These are phyloP conservation scores for Microcos paniculata DNA, from an alignment of 345 rosid species.

Conservation along the genomic window DNA sequence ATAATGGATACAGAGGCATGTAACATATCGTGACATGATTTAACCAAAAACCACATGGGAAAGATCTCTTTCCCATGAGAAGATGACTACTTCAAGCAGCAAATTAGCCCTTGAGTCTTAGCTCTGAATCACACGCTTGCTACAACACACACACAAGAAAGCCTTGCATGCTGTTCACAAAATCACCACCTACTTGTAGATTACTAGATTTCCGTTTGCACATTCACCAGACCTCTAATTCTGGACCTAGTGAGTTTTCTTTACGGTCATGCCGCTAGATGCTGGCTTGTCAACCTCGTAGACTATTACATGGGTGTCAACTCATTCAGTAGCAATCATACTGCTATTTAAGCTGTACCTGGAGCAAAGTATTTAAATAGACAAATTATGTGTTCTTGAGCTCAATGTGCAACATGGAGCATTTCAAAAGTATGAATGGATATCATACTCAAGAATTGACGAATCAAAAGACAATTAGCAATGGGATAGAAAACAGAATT, in stretches of 20 bases:
- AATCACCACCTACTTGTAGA: no score
- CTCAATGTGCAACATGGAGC: no score
- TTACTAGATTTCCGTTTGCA: no score
- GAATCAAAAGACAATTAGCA: no score
- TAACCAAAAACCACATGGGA: background rate
- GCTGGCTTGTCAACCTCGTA: slow-evolving; percentile 65
- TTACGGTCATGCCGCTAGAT: slow-evolving; percentile 50
- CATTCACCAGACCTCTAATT: no score
- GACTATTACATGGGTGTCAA: slow-evolving; percentile 60
- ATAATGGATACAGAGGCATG: background rate
- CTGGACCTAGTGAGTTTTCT: slow-evolving; percentile 44
- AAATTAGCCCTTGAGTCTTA: no score
- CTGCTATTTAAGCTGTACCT: slow-evolving; percentile 66
- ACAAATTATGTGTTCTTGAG: no score
- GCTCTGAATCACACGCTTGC: no score
- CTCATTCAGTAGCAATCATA: slow-evolving; percentile 66
- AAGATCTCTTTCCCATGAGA: background rate
- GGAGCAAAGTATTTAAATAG: slow-evolving; percentile 8
- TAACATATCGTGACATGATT: background rate
- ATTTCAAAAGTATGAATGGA: background rate
- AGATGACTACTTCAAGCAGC: no score
- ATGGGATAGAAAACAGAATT: no score
- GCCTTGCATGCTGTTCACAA: no score
- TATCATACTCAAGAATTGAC: slow-evolving; percentile 17
- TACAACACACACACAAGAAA: no score